A percentile compares a stretch with the other conserved stretches of the same genome.
Conservation (phyloP, 352 stramenopile species). For the Pythium insidiosum region DNA sequence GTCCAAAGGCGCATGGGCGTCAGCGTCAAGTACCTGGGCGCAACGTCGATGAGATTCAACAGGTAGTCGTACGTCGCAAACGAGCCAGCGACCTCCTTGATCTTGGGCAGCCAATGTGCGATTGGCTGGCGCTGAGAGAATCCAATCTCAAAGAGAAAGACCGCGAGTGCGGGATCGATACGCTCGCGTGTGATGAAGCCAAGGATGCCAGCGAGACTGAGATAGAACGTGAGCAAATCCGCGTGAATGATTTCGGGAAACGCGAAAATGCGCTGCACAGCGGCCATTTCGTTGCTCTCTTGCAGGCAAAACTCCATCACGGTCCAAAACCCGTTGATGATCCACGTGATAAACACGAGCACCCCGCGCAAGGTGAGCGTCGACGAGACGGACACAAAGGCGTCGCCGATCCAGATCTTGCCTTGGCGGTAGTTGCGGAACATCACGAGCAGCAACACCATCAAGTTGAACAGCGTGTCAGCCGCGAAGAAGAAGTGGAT, state of each 20-base stretch:
- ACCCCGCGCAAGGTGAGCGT: slow-evolving; percentile 24
- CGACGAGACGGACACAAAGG: slow-evolving; percentile 16
- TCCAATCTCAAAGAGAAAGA: slow-evolving; percentile 8
- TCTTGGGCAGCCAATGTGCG: slow-evolving; percentile 1
- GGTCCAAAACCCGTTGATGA: slow-evolving; percentile 33
- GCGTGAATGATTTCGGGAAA: slow-evolving; percentile 5
- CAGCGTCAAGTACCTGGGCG: slow-evolving; percentile 4
- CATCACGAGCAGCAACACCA: slow-evolving; percentile 8
- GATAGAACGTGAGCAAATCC: slow-evolving; percentile 13
- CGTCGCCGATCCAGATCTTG: slow-evolving; percentile 11
- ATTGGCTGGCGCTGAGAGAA: slow-evolving; percentile 1
- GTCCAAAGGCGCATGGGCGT: slow-evolving; percentile 20
- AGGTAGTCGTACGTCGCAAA: neutral
- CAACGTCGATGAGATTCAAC: neutral
- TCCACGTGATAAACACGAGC: slow-evolving; percentile 31
- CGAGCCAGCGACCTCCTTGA: neutral
- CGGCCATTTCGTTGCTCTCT: slow-evolving; percentile 7
- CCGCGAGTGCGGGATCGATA: slow-evolving; percentile 6
- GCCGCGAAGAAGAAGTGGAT: slow-evolving; percentile 31
- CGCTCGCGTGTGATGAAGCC: slow-evolving; percentile 6
- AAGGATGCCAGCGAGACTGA: neutral
- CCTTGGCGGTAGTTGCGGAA: slow-evolving; percentile 3
- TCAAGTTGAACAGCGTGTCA: slow-evolving; percentile 23
- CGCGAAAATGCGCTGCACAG: slow-evolving; percentile 1
- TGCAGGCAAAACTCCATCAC: slow-evolving; percentile 32